Evolutionary conservation across 305 asterid species (phyloP).

Genomic region (Fraxinus paxiana): DNA sequence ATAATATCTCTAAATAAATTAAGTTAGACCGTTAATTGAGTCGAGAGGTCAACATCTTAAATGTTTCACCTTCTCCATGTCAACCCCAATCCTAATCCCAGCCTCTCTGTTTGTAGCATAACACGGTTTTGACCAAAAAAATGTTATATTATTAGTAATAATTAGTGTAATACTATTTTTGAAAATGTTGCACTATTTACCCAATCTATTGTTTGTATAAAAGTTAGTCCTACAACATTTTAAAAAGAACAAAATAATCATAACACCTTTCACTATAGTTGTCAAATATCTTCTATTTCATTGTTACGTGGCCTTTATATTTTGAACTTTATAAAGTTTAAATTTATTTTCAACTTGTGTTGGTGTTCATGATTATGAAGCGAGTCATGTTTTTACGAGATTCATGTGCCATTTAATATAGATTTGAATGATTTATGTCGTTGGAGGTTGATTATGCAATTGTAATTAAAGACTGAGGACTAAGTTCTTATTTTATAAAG

Average conservation of each 20-base stretch:
- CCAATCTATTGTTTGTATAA: background rate
- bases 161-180: background rate
- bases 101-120: background rate
- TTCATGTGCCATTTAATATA: background rate
- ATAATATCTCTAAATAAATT: background rate
- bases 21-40: background rate
- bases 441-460: background rate
- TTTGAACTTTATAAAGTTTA: background rate
- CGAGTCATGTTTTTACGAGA: background rate
- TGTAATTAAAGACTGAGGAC: background rate
- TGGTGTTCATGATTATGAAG: background rate
- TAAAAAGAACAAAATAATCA: background rate
- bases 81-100: background rate
- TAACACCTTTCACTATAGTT: background rate
- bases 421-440: background rate
- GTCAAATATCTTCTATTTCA: background rate
- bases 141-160: background rate
- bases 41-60: background rate
- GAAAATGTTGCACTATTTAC: background rate
- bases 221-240: background rate
- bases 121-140: background rate
- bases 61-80: background rate
- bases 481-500: background rate
- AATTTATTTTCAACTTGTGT: background rate
- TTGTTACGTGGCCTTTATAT: background rate